phyloP scores from a whole-genome alignment of 345 rosid genomes.

The Capsella bursapastoris region DNA sequence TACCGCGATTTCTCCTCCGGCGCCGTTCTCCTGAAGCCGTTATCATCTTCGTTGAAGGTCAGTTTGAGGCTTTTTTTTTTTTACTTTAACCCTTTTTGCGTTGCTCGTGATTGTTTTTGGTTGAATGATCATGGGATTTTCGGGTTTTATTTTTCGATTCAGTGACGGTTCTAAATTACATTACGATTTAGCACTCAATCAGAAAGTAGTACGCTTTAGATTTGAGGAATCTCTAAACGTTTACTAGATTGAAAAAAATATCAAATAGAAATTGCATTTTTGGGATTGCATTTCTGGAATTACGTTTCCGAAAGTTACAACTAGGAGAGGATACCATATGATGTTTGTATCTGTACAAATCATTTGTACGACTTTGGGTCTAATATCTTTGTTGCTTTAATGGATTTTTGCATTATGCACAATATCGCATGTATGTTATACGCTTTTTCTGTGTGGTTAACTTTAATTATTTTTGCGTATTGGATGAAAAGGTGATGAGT shows the following conservation, averaged over 20 bases:
- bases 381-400: neutral
- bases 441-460: conserved; percentile 4
- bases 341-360: neutral
- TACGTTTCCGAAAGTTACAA: conserved; percentile 25
- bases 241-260: neutral
- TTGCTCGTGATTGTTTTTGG: conserved; percentile 11
- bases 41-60: conserved; percentile 30
- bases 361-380: neutral
- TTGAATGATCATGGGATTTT: neutral
- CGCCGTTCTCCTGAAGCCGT: conserved; percentile 17
- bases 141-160: neutral
- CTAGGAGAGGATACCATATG: neutral
- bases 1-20: neutral
- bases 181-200: conserved; percentile 29
- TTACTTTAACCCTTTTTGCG: conserved; percentile 4
- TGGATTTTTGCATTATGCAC: conserved; percentile 7
- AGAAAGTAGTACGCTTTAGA: conserved; percentile 20
- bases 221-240: conserved; percentile 35
- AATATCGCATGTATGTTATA: conserved; percentile 8
- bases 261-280: neutral
- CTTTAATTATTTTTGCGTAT: conserved; percentile 14
- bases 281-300: conserved; percentile 7
- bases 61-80: neutral
- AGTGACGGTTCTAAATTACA: conserved; percentile 20
- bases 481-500: conserved; percentile 30